Evolutionary conservation across 106 monocot genomes (phyloP), one percentile per base, ranked within the genome.

Genomic region (Xerophyta viscosa): DNA sequence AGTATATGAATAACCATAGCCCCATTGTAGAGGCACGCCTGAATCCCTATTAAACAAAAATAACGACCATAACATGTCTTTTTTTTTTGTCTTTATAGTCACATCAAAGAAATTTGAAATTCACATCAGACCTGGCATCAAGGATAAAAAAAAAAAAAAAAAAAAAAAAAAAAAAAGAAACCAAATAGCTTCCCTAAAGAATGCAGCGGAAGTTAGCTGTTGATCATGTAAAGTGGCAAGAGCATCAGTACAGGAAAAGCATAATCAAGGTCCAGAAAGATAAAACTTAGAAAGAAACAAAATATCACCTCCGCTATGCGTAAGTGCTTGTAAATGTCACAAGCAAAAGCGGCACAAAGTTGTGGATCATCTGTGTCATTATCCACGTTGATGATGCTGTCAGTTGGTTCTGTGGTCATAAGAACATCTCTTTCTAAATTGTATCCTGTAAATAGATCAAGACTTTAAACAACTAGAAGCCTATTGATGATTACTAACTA

Each of bases 261-360:
- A 46, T 19, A 36, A 6, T 5, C 5, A 36, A 6, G 33, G 11
- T 6, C 33, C 11, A 23, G 36, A 4, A 45, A 14, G 9, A 24
- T n/a, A n/a, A n/a, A n/a, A n/a, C n/a, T 20, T 30, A 5, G 20
- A 37, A 11, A 11, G 11, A 5, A 36, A 5, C 33, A 36, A 5
- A 36, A 36, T 36, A 6, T 36, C 33, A 89, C 88, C 83, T 89
- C 89, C 44, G 79, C 73, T 46, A 54, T 24, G 0, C 77, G 76
- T 26, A 89, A 63, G 67, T 77, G 73, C 46, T 74, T 54, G 67
- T 89, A 84, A 63, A 89, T 76, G 57, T 89, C 89, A 73, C 57
- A 60, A 26, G 83, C 83, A 59, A 83, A 64, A n/a, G 89, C 71
- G 60, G 83, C 68, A 65, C 83, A 84, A 18, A 84, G 31, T 25